phyloP scores from a whole-genome alignment of 805 yeast genomes.

The Lachancea cidri region DNA sequence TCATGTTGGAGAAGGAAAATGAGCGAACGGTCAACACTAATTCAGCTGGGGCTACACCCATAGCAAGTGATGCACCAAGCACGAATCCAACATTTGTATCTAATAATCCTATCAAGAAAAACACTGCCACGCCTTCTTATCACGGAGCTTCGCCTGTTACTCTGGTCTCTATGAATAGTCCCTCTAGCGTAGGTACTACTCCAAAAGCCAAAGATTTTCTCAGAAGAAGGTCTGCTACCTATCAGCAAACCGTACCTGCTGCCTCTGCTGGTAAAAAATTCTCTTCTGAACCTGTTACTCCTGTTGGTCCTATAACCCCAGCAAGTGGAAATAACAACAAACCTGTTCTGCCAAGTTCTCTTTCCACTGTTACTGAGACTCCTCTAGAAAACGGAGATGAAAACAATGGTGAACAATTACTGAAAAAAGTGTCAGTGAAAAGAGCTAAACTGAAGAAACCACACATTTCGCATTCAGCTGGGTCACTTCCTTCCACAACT shows the following conservation, averaged over 20 bases:
- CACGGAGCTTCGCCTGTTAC: slow-evolving; percentile 11
- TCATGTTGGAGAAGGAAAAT: slow-evolving; percentile 71
- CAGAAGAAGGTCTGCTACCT: slow-evolving; percentile 8
- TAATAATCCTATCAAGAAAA: slow-evolving; percentile 2
- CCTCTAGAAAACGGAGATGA: slow-evolving; percentile 9
- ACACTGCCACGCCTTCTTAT: slow-evolving; percentile 4
- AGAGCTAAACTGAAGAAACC: slow-evolving; percentile 5
- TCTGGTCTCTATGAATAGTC: slow-evolving; percentile 2
- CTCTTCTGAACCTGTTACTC: slow-evolving; percentile 11
- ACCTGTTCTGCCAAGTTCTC: slow-evolving; percentile 12
- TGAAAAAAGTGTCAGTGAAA: slow-evolving; percentile 9
- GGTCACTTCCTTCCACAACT: not conserved
- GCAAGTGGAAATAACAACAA: slow-evolving; percentile 8
- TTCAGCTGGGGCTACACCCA: slow-evolving; percentile 13
- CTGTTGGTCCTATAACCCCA: slow-evolving; percentile 10
- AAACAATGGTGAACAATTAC: slow-evolving; percentile 7
- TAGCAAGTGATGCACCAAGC: slow-evolving; percentile 14
- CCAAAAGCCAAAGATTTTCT: slow-evolving; percentile 1
- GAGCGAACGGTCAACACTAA: slow-evolving; percentile 39
- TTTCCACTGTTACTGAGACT: slow-evolving; percentile 17
- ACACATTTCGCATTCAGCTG: not conserved
- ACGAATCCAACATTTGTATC: slow-evolving; percentile 7
- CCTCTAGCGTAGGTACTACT: slow-evolving; percentile 4
- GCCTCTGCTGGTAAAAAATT: slow-evolving; percentile 9
- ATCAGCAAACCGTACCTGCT: slow-evolving; percentile 2